Conservation (phyloP, 306 rosid species). For the Cotoneaster glaucophyllus region DNA sequence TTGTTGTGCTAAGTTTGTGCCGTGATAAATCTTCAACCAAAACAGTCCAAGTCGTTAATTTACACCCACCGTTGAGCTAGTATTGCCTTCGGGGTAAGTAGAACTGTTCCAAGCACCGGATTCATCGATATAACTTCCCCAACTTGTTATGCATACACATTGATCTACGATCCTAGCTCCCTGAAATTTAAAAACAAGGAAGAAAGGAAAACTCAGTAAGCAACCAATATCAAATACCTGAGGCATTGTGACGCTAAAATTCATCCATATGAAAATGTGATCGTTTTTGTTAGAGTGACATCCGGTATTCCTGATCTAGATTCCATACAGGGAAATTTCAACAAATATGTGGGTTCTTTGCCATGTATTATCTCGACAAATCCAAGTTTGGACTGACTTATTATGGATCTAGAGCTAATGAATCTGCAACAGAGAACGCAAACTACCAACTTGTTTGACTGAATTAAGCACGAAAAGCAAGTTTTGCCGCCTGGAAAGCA, state of each 20-base stretch:
- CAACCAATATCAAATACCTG: background rate
- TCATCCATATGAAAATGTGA: background rate
- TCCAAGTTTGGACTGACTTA: background rate
- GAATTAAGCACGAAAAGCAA: background rate
- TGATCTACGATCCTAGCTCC: conserved; percentile 73
- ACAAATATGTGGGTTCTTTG: background rate
- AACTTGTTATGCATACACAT: conserved; percentile 56
- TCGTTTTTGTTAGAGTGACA: background rate
- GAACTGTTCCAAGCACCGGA: conserved; percentile 36
- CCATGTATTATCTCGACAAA: background rate
- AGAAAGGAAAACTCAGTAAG: conserved; percentile 1
- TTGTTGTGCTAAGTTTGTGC: background rate
- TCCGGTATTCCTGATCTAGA: too few relatives aligned
- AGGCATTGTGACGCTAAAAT: background rate
- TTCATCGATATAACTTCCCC: conserved; percentile 49
- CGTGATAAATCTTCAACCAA: background rate
- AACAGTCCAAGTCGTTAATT: background rate
- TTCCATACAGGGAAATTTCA: background rate
- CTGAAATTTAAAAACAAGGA: conserved; percentile 32
- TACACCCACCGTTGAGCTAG: conserved; percentile 41
- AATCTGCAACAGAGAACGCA: background rate
- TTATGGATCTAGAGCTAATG: background rate
- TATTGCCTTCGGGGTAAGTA: conserved; percentile 27
- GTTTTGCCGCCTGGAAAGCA: too few relatives aligned
- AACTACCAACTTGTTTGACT: background rate